phyloP scores from a whole-genome alignment of 495 filamentous ascomycete species.

The Penicillium lividum region DNA sequence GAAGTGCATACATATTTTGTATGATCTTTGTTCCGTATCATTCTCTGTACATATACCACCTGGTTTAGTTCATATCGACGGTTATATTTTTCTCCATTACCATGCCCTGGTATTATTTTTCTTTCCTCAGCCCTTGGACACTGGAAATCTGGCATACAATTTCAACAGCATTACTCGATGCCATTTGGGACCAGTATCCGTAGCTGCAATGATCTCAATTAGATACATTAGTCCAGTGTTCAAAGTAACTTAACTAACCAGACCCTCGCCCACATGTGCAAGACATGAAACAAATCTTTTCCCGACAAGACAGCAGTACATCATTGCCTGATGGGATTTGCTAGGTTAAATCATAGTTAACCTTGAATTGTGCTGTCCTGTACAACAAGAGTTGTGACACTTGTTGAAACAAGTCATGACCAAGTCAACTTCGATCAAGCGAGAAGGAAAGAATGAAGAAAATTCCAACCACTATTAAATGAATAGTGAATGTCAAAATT shows the following conservation, averaged over 20 bases:
- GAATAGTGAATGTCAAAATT: not conserved
- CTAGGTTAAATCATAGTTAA: not conserved
- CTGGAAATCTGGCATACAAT: not conserved
- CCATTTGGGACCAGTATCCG: not conserved
- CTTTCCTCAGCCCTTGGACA: not conserved
- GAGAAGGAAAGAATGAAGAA: not conserved
- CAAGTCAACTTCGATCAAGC: not conserved
- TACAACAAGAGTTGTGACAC: not conserved
- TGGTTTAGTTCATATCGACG: conserved; percentile 25
- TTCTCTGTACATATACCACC: conserved; percentile 37
- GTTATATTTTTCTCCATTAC: conserved; percentile 20
- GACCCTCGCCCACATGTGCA: not conserved
- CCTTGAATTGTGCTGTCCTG: not conserved
- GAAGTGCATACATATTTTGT: conserved; percentile 24
- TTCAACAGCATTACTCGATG: not conserved
- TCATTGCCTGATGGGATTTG: not conserved
- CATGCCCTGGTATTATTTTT: conserved; percentile 1
- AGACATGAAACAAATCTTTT: not conserved
- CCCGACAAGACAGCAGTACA: not conserved
- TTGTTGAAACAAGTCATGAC: not conserved
- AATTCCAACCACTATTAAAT: not conserved
- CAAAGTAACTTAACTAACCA: not conserved
- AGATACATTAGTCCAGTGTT: not conserved
- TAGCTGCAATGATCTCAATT: not conserved
- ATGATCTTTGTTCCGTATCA: conserved; percentile 22